Evolutionary conservation across 129 eudicot genomes (phyloP), one percentile per base, ranked within the genome.

Genomic region (Silybum marianum): DNA sequence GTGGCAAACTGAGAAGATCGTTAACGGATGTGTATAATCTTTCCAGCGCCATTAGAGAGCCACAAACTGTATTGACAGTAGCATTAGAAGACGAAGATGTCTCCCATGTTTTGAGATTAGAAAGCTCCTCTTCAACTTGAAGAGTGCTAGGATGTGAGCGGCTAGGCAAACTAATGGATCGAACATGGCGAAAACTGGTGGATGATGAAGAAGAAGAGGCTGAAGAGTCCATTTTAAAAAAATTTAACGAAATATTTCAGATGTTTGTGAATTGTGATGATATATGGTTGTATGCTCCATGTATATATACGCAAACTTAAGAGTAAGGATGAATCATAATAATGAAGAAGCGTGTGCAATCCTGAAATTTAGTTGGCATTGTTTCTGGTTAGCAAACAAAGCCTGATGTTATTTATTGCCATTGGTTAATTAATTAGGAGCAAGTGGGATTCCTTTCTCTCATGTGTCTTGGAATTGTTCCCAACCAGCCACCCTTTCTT

Each of bases 111-210:
- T 48, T 84, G 70, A 84, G 72, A 24, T 58, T 1, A 10, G 66
- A 26, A 1, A 84, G 70, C 42, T 87, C 84, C 66, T 78, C 78
- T 73, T 87, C 86, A 19, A 87, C 71, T 62, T 62, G 71, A 71
- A 81, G 74, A 67, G 75, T 81, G 69, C 73, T 80, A 7, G 87
- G 87, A 73, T 84, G 87, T 73, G 88, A 81, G 39, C 65, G 24
- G 18, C 71, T 71, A 30, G 90, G 90, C 76, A 84, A 84, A 73
- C 90, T 87, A 63, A 78, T 70, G 65, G 90, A 87, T 78, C 90
- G 48, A 74, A 82, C 76, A 81, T 87, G 88, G 86, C 51, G 72
- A 16, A 22, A 48, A 80, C 34, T 42, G 38, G 60, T 75, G 73
- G 72, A 34, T 60, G 71, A 39, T 58, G 80, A 79, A 24, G 87